These are phyloP conservation scores for Coemansia sp. DNA, from an alignment of 192 early-diverging fungal genomes.

Conservation along the genomic window DNA sequence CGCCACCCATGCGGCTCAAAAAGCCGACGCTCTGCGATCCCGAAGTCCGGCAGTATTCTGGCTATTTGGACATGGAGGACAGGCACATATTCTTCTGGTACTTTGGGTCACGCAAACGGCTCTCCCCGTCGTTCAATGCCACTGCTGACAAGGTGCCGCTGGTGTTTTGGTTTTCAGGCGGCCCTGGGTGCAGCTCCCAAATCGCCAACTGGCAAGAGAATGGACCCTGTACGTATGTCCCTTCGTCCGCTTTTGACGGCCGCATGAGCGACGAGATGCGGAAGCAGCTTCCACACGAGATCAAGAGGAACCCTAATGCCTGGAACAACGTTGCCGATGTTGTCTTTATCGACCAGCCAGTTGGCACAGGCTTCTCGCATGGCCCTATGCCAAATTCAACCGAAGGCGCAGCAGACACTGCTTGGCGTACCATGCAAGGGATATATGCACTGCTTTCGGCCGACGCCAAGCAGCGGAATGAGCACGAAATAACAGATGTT, in stretches of 20 bases:
- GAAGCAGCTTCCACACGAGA: constrained; percentile 38
- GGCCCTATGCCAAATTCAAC: constrained; percentile 51
- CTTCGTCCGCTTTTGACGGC: constrained; percentile 4
- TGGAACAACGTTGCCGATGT: constrained; percentile 74
- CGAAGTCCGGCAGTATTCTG: constrained; percentile 81
- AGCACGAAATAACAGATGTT: constrained; percentile 16
- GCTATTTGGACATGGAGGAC: constrained; percentile 65
- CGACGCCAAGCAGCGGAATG: constrained; percentile 5
- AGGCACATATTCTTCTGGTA: constrained; percentile 67
- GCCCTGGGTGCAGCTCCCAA: constrained; percentile 72
- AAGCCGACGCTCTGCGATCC: constrained; percentile 79
- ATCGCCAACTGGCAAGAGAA: constrained; percentile 76
- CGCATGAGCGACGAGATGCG: constrained; percentile 37
- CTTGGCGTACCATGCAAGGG: constrained; percentile 53
- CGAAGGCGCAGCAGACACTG: constrained; percentile 41
- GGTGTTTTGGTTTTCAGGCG: constrained; percentile 74
- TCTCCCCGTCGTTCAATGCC: constrained; percentile 14
- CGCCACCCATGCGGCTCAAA: constrained; percentile 60
- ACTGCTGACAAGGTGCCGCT: constrained; percentile 58
- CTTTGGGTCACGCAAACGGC: constrained; percentile 61
- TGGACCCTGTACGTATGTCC: constrained; percentile 61
- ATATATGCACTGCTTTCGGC: constrained; percentile 26
- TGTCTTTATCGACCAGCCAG: constrained; percentile 56
- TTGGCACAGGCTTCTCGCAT: constrained; percentile 73
- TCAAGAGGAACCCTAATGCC: constrained; percentile 52